Evolutionary conservation across 106 monocot genomes (phyloP).

Genomic region (Phalaenopsis equestris): DNA sequence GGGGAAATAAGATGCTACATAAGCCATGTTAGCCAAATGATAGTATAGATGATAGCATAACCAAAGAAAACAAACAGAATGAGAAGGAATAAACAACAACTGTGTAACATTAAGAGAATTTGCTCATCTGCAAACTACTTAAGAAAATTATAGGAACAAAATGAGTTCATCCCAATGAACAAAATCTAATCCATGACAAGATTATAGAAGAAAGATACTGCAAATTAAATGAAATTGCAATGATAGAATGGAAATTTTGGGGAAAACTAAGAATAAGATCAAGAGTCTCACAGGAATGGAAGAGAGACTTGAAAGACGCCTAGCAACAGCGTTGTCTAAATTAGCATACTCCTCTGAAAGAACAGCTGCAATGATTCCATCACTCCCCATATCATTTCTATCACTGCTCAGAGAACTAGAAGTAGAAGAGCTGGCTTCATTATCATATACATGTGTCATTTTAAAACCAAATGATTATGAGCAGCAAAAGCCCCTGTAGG

Average conservation of each 20-base stretch:
- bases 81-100: background rate
- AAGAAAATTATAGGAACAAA: background rate
- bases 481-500: background rate
- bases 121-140: background rate
- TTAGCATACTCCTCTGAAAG: constrained; percentile 91
- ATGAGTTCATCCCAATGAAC: background rate
- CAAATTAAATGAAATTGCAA: background rate
- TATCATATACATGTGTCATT: constrained; percentile 24
- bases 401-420: constrained; percentile 43
- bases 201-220: background rate
- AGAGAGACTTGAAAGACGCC: constrained; percentile 57
- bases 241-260: background rate
- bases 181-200: background rate
- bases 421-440: constrained; percentile 26
- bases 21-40: background rate
- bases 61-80: background rate
- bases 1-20: background rate
- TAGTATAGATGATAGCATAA: background rate
- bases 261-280: background rate
- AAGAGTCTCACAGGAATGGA: constrained; percentile 68
- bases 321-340: constrained; percentile 61
- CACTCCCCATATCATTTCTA: constrained; percentile 45
- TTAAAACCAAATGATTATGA: background rate
- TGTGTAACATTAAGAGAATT: background rate
- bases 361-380: constrained; percentile 79